A percentile compares a stretch with the other conserved stretches of the same genome.
Conservation (phyloP, 257 asterid genomes). For the Nicotiana sylvestris region DNA sequence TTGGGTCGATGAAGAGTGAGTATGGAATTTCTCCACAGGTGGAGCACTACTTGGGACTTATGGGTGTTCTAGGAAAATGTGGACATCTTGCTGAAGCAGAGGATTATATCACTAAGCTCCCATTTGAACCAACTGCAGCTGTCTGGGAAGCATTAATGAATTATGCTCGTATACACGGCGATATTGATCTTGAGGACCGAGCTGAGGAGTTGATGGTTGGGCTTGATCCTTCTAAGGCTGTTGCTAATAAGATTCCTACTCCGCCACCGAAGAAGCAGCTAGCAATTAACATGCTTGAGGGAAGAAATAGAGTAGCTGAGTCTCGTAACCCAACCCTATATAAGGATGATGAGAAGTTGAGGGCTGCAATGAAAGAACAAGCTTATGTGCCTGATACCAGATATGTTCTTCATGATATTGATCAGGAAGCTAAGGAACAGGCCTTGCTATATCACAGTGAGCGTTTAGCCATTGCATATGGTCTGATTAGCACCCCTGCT, state of each 20-base stretch:
- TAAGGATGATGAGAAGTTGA: constrained; percentile 87
- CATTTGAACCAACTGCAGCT: constrained; percentile 69
- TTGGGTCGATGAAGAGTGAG: constrained; percentile 68
- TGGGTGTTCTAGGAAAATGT: constrained; percentile 73
- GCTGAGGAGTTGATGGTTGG: constrained; percentile 71
- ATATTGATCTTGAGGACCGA: constrained; percentile 84
- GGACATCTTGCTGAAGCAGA: constrained; percentile 87
- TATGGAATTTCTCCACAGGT: constrained; percentile 62
- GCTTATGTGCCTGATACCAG: constrained; percentile 91
- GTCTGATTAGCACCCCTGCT: constrained; percentile 87
- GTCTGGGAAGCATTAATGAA: constrained; percentile 86
- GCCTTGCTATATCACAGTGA: constrained; percentile 91
- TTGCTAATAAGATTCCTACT: constrained; percentile 57
- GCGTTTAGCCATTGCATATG: constrained; percentile 92
- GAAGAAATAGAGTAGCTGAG: constrained; percentile 70
- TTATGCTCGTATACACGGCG: constrained; percentile 93
- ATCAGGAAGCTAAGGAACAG: constrained; percentile 98
- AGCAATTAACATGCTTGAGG: constrained; percentile 76
- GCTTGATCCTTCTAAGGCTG: constrained; percentile 69
- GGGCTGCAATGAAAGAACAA: constrained; percentile 84
- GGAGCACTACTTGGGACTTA: constrained; percentile 76
- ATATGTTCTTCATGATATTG: constrained; percentile 93
- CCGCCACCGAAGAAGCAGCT: constrained; percentile 77
- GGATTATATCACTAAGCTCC: constrained; percentile 66
- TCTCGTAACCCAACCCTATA: constrained; percentile 64